Conservation (phyloP, 495 filamentous ascomycete species). For the Margaritispora aquatica region DNA sequence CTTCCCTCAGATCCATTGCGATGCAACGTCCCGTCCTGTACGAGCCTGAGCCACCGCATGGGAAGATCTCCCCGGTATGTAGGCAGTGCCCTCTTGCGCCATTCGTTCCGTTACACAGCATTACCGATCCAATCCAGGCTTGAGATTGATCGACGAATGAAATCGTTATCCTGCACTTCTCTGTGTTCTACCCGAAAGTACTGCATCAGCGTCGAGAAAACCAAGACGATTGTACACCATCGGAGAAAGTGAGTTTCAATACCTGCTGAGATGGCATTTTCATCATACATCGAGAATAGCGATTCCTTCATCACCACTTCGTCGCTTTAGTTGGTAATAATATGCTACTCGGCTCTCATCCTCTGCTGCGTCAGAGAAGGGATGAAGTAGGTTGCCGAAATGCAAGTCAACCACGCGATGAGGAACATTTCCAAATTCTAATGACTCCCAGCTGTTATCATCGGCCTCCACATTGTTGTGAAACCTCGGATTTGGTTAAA, state of each 20-base stretch:
- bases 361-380: no score
- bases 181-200: background rate
- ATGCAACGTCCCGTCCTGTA: slow-evolving; percentile 9
- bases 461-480: background rate
- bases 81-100: background rate
- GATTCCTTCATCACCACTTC: no score
- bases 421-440: background rate
- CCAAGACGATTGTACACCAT: background rate
- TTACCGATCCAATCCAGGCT: slow-evolving; percentile 4
- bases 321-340: no score
- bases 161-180: background rate
- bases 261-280: no score
- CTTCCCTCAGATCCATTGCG: background rate
- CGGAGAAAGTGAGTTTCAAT: no score
- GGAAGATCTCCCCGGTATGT: slow-evolving; percentile 1
- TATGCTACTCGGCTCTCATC: no score
- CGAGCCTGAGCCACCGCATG: slow-evolving; percentile 15
- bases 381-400: slow-evolving; percentile 7
- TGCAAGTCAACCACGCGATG: slow-evolving; percentile 16
- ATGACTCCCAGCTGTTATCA: background rate
- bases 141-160: background rate
- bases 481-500: background rate
- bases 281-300: no score
- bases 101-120: background rate
- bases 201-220: background rate